phyloP scores from a whole-genome alignment of 805 yeast genomes.

The Candida pseudoglaebosa region DNA sequence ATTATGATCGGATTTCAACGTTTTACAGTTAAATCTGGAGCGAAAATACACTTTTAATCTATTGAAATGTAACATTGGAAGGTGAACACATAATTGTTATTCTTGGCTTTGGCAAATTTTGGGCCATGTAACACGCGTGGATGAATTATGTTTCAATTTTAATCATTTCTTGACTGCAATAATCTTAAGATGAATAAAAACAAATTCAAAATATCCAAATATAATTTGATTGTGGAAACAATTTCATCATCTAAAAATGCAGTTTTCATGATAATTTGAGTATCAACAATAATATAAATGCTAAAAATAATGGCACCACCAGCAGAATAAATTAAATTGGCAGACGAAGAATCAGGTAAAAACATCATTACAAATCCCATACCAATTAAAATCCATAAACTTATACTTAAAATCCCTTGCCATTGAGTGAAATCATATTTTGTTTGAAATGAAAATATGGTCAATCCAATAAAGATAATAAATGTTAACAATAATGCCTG shows the following conservation, averaged over 20 bases:
- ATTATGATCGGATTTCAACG: too few relatives aligned
- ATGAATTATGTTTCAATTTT: too few relatives aligned
- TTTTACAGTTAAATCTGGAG: too few relatives aligned
- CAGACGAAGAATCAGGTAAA: constrained; percentile 49
- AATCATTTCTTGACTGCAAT: constrained; percentile 19
- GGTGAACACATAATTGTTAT: too few relatives aligned
- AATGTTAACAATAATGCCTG: constrained; percentile 70
- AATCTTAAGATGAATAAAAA: constrained; percentile 73
- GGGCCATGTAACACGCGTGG: too few relatives aligned
- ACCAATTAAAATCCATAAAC: constrained; percentile 66
- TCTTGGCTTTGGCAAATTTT: too few relatives aligned
- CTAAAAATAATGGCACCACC: constrained; percentile 73
- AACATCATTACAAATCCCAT: constrained; percentile 69
- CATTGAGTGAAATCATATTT: constrained; percentile 70
- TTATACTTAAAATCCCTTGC: constrained; percentile 53
- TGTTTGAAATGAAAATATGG: constrained; percentile 72
- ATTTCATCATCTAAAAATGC: constrained; percentile 81
- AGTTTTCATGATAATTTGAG: constrained; percentile 72
- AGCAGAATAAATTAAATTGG: constrained; percentile 64
- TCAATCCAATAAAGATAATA: constrained; percentile 70
- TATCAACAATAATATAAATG: constrained; percentile 72
- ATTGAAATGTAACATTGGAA: too few relatives aligned
- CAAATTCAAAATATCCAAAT: constrained; percentile 78
- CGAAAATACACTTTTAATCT: too few relatives aligned
- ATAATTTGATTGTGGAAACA: constrained; percentile 72